Conservation (phyloP, 441 rosid species). For the Aleurites moluccanus region DNA sequence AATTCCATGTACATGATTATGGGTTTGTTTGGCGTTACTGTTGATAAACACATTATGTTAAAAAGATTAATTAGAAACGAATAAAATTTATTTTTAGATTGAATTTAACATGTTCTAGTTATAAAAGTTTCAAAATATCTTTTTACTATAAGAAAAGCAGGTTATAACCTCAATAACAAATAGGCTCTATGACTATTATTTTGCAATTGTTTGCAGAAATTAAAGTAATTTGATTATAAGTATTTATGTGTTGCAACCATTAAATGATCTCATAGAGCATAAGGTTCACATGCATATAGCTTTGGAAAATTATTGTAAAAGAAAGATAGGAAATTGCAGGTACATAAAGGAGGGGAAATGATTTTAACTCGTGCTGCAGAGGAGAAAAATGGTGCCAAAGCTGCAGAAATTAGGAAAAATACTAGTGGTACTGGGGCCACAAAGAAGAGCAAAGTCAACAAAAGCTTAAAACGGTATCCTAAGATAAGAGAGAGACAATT, state of each 20-base stretch:
- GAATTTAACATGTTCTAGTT: too few relatives aligned
- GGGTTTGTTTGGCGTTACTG: too few relatives aligned
- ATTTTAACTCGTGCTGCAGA: constrained; percentile 50
- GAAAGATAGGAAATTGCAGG: constrained; percentile 36
- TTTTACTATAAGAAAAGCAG: too few relatives aligned
- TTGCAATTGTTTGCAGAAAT: neutral
- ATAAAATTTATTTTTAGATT: too few relatives aligned
- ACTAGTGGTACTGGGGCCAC: constrained; percentile 26
- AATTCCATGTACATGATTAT: too few relatives aligned
- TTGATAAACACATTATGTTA: too few relatives aligned
- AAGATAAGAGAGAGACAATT: constrained; percentile 1
- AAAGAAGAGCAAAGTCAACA: constrained; percentile 57
- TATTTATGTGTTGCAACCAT: neutral
- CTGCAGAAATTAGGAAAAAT: constrained; percentile 28
- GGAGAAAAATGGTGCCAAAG: constrained; percentile 37
- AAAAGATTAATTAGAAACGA: too few relatives aligned
- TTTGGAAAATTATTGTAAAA: neutral
- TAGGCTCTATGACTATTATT: too few relatives aligned
- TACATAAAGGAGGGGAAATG: constrained; percentile 77
- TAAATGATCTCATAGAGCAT: neutral
- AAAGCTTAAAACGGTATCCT: constrained; percentile 72
- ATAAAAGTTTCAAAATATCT: too few relatives aligned
- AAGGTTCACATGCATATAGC: neutral
- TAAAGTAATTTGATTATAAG: neutral
- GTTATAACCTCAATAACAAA: too few relatives aligned